Conservation (phyloP, 805 yeast genomes). For the Isabelozyma gotoi region DNA sequence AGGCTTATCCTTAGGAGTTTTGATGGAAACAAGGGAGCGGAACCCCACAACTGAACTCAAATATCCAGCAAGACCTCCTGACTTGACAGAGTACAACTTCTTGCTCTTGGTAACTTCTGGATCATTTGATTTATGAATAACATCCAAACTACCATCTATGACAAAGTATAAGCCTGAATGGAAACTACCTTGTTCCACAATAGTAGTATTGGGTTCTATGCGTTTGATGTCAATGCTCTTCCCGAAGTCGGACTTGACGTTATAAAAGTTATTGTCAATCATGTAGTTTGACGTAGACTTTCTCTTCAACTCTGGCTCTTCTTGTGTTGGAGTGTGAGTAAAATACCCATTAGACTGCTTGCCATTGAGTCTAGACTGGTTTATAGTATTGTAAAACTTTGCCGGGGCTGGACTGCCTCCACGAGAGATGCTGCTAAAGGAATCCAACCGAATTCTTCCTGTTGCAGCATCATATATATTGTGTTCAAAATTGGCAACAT, state of each 20-base stretch:
- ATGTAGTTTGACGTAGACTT: not conserved
- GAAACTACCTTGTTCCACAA: constrained; percentile 64
- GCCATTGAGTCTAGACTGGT: constrained; percentile 13
- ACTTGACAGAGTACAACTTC: constrained; percentile 54
- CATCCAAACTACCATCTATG: constrained; percentile 74
- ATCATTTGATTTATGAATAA: constrained; percentile 33
- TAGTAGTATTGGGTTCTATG: constrained; percentile 49
- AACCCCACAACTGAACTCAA: constrained; percentile 78
- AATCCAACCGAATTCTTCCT: constrained; percentile 12
- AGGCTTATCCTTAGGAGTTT: constrained; percentile 59
- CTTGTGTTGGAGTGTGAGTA: not conserved
- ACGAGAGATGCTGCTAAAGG: constrained; percentile 7
- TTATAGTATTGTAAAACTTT: constrained; percentile 32
- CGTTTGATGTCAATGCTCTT: constrained; percentile 56
- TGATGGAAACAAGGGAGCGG: constrained; percentile 71
- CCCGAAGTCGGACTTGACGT: constrained; percentile 58
- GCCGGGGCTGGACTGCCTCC: constrained; percentile 15
- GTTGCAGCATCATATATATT: constrained; percentile 17
- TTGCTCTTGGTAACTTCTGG: constrained; percentile 14
- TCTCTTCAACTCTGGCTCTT: not conserved
- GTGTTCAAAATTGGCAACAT: constrained; percentile 6
- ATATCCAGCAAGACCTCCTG: constrained; percentile 89
- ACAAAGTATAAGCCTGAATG: constrained; percentile 79
- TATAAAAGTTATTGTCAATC: constrained; percentile 37
- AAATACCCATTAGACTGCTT: not conserved